Evolutionary conservation across 73 alveolate genomes (phyloP).

Genomic region (Effrenium voratum): DNA sequence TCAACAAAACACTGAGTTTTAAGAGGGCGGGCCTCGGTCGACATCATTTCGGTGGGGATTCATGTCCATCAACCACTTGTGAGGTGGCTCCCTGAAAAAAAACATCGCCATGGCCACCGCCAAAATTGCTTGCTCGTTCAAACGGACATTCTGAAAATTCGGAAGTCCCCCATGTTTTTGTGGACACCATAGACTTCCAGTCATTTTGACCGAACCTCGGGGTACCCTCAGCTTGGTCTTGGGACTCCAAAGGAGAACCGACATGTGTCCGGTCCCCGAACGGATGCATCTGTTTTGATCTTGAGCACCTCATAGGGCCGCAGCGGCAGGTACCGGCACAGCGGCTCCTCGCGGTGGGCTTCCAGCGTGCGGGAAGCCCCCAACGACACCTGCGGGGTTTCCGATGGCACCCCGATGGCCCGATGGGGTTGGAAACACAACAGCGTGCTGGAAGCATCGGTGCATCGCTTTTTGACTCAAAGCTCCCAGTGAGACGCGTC

Average conservation of each 20-base stretch:
- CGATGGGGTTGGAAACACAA: neutral
- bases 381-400: too few relatives aligned
- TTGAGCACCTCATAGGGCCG: conserved; percentile 14
- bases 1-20: too few relatives aligned
- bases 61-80: too few relatives aligned
- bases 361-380: too few relatives aligned
- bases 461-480: neutral
- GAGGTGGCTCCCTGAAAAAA: too few relatives aligned
- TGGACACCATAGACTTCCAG: neutral
- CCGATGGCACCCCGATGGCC: neutral
- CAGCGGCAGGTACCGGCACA: neutral
- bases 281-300: neutral
- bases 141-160: neutral
- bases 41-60: neutral
- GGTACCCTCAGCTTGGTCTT: neutral
- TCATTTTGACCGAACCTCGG: neutral
- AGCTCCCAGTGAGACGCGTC: neutral
- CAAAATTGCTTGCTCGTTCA: neutral
- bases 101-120: too few relatives aligned
- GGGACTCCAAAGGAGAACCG: neutral
- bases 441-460: neutral
- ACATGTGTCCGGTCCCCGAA: neutral
- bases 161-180: too few relatives aligned
- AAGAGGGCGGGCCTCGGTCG: too few relatives aligned
- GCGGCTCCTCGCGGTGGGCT: conserved; percentile 24